Conservation (phyloP, 129 eudicot species). For the Saposhnikovia divaricata region DNA sequence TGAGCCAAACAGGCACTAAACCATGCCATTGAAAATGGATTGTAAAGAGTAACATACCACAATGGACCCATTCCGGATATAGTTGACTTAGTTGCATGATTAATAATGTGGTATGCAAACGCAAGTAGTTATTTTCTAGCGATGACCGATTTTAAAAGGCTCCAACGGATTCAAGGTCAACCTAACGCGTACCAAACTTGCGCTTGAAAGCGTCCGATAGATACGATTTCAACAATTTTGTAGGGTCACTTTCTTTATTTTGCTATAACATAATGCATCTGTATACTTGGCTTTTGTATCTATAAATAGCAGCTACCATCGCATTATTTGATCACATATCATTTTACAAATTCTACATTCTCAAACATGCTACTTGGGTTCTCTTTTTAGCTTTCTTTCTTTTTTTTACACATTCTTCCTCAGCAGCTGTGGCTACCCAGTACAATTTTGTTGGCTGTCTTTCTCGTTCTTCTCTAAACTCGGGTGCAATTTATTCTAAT, state of each 20-base stretch:
- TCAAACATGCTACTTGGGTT: background rate
- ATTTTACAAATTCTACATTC: background rate
- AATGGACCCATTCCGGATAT: too few species aligned
- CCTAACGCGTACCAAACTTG: background rate
- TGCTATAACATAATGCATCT: too few species aligned
- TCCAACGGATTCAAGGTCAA: background rate
- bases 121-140: too few species aligned
- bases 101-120: too few species aligned
- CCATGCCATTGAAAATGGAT: too few species aligned
- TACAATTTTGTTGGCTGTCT: background rate
- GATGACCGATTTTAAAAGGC: background rate
- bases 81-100: background rate
- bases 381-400: background rate
- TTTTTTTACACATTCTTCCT: background rate
- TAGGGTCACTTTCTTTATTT: background rate
- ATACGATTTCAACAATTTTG: background rate
- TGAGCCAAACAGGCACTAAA: too few species aligned
- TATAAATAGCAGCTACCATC: background rate
- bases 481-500: background rate
- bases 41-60: too few species aligned
- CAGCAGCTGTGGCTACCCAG: background rate
- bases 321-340: background rate
- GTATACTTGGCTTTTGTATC: background rate
- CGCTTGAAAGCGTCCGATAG: background rate
- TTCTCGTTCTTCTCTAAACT: background rate